A percentile compares a stretch with the other conserved stretches of the same genome.
These are phyloP conservation scores for Tephrocybe sp. DNA, from an alignment of 768 basidiomycete species.

Conservation along the genomic window DNA sequence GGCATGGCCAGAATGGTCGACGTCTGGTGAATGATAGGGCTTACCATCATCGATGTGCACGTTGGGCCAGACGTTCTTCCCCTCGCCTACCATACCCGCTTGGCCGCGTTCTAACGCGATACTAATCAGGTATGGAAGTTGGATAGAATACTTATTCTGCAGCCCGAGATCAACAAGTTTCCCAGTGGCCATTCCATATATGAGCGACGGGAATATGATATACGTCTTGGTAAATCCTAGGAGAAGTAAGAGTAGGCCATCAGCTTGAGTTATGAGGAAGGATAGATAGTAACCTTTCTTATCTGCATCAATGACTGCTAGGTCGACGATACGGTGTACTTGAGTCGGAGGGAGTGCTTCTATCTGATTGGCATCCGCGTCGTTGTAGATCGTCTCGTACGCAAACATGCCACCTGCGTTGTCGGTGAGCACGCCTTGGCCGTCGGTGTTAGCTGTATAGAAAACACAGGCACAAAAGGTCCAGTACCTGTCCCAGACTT, in stretches of 20 bases:
- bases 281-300: too few relatives aligned
- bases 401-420: constrained; percentile 36
- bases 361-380: constrained; percentile 41
- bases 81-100: constrained; percentile 22
- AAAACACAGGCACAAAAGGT: background rate
- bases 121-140: constrained; percentile 21
- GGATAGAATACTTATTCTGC: constrained; percentile 24
- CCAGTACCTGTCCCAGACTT: background rate
- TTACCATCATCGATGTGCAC: constrained; percentile 44
- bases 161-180: constrained; percentile 25
- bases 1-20: too few relatives aligned
- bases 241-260: too few relatives aligned
- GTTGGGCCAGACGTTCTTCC: constrained; percentile 27
- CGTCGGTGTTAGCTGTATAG: background rate
- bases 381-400: constrained; percentile 42
- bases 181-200: constrained; percentile 24
- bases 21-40: constrained; percentile 10
- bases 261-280: too few relatives aligned
- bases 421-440: constrained; percentile 37
- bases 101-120: constrained; percentile 26
- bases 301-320: constrained; percentile 41
- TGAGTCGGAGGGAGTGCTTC: constrained; percentile 39
- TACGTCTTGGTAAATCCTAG: constrained; percentile 23
- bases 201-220: constrained; percentile 22
- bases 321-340: constrained; percentile 47